These are phyloP conservation scores for Penicillium taxi DNA, from an alignment of 495 filamentous ascomycete species.

Conservation along the genomic window DNA sequence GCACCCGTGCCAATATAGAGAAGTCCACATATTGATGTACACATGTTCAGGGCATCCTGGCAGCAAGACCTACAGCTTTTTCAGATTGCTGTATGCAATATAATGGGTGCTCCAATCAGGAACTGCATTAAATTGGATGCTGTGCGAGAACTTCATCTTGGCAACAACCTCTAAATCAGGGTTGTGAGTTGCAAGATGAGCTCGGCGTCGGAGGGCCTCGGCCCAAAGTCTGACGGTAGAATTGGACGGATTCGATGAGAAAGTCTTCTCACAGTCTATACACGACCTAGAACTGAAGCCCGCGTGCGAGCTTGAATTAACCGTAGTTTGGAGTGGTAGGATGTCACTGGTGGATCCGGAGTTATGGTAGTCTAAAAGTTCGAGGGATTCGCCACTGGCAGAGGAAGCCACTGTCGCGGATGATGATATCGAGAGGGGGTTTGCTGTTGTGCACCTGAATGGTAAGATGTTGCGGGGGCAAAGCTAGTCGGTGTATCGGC, in stretches of 20 bases:
- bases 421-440: constrained; percentile 2
- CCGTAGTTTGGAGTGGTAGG: constrained; percentile 6
- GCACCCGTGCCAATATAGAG: constrained; percentile 12
- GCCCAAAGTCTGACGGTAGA: constrained; percentile 31
- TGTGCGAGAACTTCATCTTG: constrained; percentile 99
- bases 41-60: too few species aligned
- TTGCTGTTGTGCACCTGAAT: constrained; percentile 3
- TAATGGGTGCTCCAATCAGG: constrained; percentile 98
- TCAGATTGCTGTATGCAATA: constrained; percentile 95
- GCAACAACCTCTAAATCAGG: constrained; percentile 32
- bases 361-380: constrained; percentile 27
- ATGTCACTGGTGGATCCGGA: constrained; percentile 3
- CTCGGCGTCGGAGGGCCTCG: constrained; percentile 30
- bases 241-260: constrained; percentile 10
- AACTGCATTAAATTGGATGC: constrained; percentile 98
- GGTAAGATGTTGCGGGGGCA: constrained; percentile 13
- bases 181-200: constrained; percentile 14
- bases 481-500: constrained; percentile 14
- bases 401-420: constrained; percentile 24
- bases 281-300: constrained; percentile 2
- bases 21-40: constrained; percentile 1
- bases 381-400: constrained; percentile 23
- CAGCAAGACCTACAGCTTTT: constrained; percentile 96
- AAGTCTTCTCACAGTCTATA: constrained; percentile 13
- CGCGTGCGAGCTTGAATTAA: constrained; percentile 10